These are phyloP conservation scores for Corchorus capsularis DNA, from an alignment of 345 rosid species.

Conservation along the genomic window DNA sequence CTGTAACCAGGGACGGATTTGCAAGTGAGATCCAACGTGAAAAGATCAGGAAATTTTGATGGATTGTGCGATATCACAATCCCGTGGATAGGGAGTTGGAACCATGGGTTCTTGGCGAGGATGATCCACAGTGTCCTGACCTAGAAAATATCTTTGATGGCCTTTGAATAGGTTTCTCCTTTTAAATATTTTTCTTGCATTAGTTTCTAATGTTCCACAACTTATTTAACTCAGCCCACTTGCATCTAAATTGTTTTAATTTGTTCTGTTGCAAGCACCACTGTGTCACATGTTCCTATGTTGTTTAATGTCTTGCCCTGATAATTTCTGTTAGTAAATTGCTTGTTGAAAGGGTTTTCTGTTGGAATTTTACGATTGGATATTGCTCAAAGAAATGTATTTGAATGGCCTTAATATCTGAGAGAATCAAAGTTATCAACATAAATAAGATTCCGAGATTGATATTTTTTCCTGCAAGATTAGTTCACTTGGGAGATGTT, in stretches of 20 bases:
- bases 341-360: neutral
- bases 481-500: neutral
- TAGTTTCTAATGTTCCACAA: neutral
- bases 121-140: conserved; percentile 61
- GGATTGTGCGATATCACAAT: conserved; percentile 77
- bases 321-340: neutral
- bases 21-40: conserved; percentile 52
- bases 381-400: neutral
- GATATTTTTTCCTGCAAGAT: neutral
- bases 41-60: conserved; percentile 67
- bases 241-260: conserved; percentile 11
- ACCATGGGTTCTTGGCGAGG: conserved; percentile 85
- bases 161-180: conserved; percentile 61
- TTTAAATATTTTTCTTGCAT: conserved; percentile 20
- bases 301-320: neutral
- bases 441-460: neutral
- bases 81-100: conserved; percentile 71
- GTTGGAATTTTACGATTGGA: neutral
- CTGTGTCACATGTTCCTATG: neutral
- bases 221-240: neutral
- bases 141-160: conserved; percentile 72
- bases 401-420: neutral
- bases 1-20: conserved; percentile 63
- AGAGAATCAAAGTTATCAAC: neutral
- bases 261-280: neutral